Base-by-base conservation (phyloP, 345 rosid species). In the Atalantia buxifolia region DNA sequence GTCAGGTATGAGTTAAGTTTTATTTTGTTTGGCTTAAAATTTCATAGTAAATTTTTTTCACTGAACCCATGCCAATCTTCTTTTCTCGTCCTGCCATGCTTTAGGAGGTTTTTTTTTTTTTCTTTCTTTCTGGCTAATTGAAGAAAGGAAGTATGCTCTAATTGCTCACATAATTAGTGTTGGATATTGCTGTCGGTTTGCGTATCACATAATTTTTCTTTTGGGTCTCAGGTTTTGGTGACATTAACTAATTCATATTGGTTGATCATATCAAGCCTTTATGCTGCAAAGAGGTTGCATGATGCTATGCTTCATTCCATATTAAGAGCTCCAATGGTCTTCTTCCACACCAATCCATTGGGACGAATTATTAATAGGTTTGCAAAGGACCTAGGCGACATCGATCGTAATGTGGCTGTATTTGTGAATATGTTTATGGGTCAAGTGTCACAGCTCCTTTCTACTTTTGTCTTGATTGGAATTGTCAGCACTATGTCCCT, bases 401-500 rank as follows among this genome's bases (percentile, higher is more conserved):
- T 96, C 69, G 99, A 96, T 80, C 88, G 99, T 74, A 87, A 66
- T 62, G 98, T 96, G 67, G 99, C 98, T 40, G 62, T 62, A 76
- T 85, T 92, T 42, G 86, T 85, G 66, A 90, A 96, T 79, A 89
- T 96, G 95, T 96, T 96, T 81, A 84, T 94, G 76, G 86, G 93
- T 72, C 93, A 89, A 79, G 88, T 96, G 61, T 89, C 92, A 16
- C 98, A 91, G 87, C 99, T 96, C 73, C 92, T 96, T 79, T 94
- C 99, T 69, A 96, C 99, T 35, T 86, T 96, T 83, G 89, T 92
- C 69, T 89, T 96, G 86, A 94, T 96, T 68, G 99, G 99, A 75
- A 84, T 96, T 85, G 97, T 96, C 74, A 96, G 99, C 93, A 94
- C 98, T 66, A 87, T 94, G 90, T 96, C 99, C 67, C 81, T 96